These are phyloP conservation scores for Yamadazyma olivae DNA, from an alignment of 805 yeast genomes.

Conservation along the genomic window DNA sequence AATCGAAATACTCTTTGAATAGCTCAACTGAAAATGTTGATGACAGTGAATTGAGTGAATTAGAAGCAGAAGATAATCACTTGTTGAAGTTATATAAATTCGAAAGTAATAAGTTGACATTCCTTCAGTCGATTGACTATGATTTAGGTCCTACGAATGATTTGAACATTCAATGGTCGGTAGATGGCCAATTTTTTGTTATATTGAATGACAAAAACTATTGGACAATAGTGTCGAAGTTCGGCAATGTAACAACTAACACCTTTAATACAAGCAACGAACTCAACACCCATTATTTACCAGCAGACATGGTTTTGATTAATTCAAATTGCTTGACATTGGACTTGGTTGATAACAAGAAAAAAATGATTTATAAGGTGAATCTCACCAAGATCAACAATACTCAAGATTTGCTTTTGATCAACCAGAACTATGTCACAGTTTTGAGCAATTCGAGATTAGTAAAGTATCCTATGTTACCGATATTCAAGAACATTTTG, in stretches of 20 bases:
- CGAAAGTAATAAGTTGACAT: conserved; percentile 6
- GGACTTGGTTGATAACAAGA: conserved; percentile 13
- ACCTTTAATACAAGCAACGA: conserved; percentile 23
- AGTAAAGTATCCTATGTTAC: conserved; percentile 27
- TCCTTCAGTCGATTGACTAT: conserved; percentile 11
- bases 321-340: conserved; percentile 6
- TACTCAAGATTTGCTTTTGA: conserved; percentile 16
- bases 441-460: conserved; percentile 16
- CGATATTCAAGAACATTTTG: conserved; percentile 26
- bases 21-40: conserved; percentile 5
- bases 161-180: conserved; percentile 25
- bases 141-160: neutral
- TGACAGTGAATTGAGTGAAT: conserved; percentile 4
- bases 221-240: conserved; percentile 34
- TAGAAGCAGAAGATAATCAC: conserved; percentile 3
- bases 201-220: conserved; percentile 17
- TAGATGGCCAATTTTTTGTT: conserved; percentile 32
- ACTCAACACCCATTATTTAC: conserved; percentile 21
- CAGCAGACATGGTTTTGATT: conserved; percentile 18
- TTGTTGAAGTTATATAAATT: conserved; percentile 10
- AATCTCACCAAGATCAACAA: conserved; percentile 16
- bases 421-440: conserved; percentile 25
- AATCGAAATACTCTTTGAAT: conserved; percentile 3
- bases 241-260: conserved; percentile 30
- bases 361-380: conserved; percentile 18